Evolutionary conservation across 768 basidiomycete species (phyloP).

Genomic region (Lactarius indigo): DNA sequence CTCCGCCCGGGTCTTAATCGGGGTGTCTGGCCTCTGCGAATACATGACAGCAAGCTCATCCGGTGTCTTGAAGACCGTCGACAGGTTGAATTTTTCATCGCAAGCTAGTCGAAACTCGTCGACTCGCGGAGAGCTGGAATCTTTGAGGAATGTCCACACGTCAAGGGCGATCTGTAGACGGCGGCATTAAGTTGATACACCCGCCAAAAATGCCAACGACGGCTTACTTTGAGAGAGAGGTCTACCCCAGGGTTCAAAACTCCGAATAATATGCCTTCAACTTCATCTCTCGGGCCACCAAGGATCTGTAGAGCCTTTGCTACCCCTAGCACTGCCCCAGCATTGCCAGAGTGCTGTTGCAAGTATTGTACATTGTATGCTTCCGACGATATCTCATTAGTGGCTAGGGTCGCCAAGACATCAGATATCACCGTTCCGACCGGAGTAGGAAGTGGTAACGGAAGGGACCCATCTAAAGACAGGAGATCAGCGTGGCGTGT

Average conservation of each 20-base stretch:
- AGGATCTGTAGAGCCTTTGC: conserved; percentile 55
- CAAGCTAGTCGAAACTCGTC: conserved; percentile 62
- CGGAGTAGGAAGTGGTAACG: conserved; percentile 42
- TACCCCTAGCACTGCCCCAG: conserved; percentile 54
- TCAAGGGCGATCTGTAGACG: conserved; percentile 47
- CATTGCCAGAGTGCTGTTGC: conserved; percentile 52
- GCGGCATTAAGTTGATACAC: background rate
- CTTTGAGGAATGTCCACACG: conserved; percentile 46
- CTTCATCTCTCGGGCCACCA: conserved; percentile 49
- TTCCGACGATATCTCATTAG: conserved; percentile 55
- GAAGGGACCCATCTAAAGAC: conserved; percentile 42
- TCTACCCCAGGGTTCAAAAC: conserved; percentile 41
- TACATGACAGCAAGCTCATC: conserved; percentile 46
- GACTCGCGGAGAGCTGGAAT: conserved; percentile 47
- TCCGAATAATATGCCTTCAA: conserved; percentile 56
- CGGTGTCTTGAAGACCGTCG: conserved; percentile 61
- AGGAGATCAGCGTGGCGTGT: conserved; percentile 10
- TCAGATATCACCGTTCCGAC: conserved; percentile 50
- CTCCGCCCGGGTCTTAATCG: conserved; percentile 11
- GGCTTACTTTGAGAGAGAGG: conserved; percentile 47
- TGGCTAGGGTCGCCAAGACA: conserved; percentile 48
- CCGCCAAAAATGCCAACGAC: background rate
- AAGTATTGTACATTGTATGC: conserved; percentile 74
- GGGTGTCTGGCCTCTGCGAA: conserved; percentile 25
- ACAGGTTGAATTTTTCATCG: conserved; percentile 50